Conservation (phyloP, 805 yeast species). For the Nakazawaea peltata region DNA sequence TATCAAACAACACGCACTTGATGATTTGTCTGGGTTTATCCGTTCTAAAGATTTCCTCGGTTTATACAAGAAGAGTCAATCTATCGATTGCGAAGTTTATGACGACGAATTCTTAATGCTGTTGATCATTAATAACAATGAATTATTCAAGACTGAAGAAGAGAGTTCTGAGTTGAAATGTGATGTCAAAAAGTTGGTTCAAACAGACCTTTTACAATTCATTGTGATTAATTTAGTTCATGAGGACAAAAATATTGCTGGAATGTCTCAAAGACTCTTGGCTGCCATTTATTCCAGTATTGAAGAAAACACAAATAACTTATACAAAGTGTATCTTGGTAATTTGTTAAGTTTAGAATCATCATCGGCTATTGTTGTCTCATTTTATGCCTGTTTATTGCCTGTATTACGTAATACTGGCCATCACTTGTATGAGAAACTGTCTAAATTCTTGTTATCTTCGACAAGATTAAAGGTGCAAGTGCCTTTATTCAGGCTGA, state of each 20-base stretch:
- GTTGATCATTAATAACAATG: conserved; percentile 55
- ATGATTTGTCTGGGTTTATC: conserved; percentile 12
- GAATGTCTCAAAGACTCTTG: conserved; percentile 36
- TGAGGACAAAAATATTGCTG: conserved; percentile 17
- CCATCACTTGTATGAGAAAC: conserved; percentile 66
- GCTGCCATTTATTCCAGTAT: conserved; percentile 34
- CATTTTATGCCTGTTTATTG: conserved; percentile 45
- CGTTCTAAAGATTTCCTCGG: conserved; percentile 14
- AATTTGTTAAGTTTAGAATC: conserved; percentile 24
- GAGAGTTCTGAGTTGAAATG: conserved; percentile 27
- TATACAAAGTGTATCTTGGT: conserved; percentile 46
- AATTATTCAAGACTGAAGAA: conserved; percentile 34
- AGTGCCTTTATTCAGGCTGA: conserved; percentile 36
- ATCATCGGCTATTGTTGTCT: conserved; percentile 38
- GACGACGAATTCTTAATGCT: conserved; percentile 68
- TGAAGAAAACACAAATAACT: conserved; percentile 26
- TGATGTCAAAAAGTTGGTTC: conserved; percentile 49
- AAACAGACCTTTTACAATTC: conserved; percentile 45
- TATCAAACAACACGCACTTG: conserved; percentile 25
- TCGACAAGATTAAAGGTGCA: conserved; percentile 39
- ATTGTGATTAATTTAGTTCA: conserved; percentile 39
- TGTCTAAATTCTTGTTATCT: conserved; percentile 55
- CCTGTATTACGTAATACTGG: conserved; percentile 61
- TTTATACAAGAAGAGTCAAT: conserved; percentile 19
- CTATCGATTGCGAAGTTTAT: conserved; percentile 26